phyloP scores from a whole-genome alignment of 805 yeast species.

The Candida dendrica region DNA sequence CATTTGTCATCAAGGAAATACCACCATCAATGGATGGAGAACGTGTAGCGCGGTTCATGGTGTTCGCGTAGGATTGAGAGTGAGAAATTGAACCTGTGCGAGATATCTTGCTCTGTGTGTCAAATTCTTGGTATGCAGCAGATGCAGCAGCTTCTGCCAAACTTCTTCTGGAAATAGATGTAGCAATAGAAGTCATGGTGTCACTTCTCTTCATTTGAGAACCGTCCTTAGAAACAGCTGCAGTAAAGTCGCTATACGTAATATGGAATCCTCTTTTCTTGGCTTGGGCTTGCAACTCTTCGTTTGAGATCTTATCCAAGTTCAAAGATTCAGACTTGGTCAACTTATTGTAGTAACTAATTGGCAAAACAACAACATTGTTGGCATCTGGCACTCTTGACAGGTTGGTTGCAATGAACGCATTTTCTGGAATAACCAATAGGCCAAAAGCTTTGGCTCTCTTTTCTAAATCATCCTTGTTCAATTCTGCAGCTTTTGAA shows the following conservation, averaged over 20 bases:
- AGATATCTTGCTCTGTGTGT: constrained; percentile 12
- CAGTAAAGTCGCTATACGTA: constrained; percentile 13
- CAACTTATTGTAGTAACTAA: constrained; percentile 54
- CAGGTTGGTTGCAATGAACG: constrained; percentile 58
- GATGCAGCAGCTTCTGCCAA: constrained; percentile 22
- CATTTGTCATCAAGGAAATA: constrained; percentile 42
- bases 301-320: constrained; percentile 39
- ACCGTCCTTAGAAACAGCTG: constrained; percentile 8
- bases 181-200: constrained; percentile 16
- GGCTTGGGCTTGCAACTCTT: constrained; percentile 37
- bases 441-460: constrained; percentile 40
- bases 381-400: constrained; percentile 45
- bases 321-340: constrained; percentile 36
- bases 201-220: constrained; percentile 11
- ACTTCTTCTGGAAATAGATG: constrained; percentile 17
- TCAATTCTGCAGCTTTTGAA: constrained; percentile 3
- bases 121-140: constrained; percentile 22
- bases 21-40: constrained; percentile 27
- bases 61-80: constrained; percentile 10
- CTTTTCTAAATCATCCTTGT: constrained; percentile 23
- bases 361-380: constrained; percentile 58
- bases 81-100: constrained; percentile 11
- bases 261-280: constrained; percentile 41
- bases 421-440: constrained; percentile 49
- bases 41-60: constrained; percentile 11